These are phyloP conservation scores for Suhomyces coccinellae DNA, from an alignment of 1,139 yeast genomes.

Conservation along the genomic window DNA sequence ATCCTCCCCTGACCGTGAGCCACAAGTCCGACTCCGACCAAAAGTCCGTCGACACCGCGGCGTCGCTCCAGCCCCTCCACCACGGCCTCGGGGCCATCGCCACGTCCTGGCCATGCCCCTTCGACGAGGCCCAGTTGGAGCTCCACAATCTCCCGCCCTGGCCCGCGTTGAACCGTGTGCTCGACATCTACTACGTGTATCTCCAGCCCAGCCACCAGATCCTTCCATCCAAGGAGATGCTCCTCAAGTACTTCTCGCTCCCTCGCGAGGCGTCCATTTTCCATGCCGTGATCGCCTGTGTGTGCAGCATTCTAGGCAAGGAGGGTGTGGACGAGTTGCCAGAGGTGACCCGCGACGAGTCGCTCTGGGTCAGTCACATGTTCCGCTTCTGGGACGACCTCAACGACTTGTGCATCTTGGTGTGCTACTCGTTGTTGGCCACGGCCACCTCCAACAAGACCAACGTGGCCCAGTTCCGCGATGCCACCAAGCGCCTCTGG, in stretches of 20 bases:
- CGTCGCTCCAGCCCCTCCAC: not conserved
- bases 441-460: conserved; percentile 18
- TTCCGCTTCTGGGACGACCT: conserved; percentile 39
- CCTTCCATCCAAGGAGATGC: conserved; percentile 41
- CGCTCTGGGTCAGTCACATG: conserved; percentile 40
- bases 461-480: conserved; percentile 13
- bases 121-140: too few relatives aligned
- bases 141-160: conserved; percentile 33
- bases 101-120: too few relatives aligned
- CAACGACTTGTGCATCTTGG: conserved; percentile 26
- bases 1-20: not conserved
- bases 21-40: not conserved
- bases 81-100: too few relatives aligned
- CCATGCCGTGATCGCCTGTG: conserved; percentile 48
- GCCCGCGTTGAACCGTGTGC: conserved; percentile 33
- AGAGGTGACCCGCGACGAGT: conserved; percentile 28
- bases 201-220: conserved; percentile 48
- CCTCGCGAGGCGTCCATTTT: conserved; percentile 41
- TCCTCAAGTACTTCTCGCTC: conserved; percentile 35
- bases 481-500: conserved; percentile 20
- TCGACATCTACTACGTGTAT: conserved; percentile 51
- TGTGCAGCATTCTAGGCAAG: conserved; percentile 31
- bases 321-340: conserved; percentile 8
- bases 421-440: conserved; percentile 22
- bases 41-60: not conserved